phyloP scores from a whole-genome alignment of 768 basidiomycete genomes.

The Panellus pusillus region DNA sequence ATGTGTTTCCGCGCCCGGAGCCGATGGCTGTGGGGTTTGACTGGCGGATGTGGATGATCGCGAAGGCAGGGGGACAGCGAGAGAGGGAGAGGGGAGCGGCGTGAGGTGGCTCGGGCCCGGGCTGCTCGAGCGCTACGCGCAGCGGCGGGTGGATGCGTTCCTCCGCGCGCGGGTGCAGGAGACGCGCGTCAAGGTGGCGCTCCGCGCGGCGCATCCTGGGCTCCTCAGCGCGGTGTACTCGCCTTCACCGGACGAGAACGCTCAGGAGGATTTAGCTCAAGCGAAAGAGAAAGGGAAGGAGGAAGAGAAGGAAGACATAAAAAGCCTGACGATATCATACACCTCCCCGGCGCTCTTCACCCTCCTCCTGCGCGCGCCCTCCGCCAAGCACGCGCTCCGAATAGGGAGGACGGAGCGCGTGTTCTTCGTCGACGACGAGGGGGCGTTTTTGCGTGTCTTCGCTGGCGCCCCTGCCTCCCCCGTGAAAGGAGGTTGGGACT shows the following conservation, averaged over 20 bases:
- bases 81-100: too few relatives aligned
- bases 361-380: slow-evolving; percentile 43
- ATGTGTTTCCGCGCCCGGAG: slow-evolving; percentile 61
- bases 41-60: too few relatives aligned
- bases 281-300: neutral
- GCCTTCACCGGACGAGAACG: neutral
- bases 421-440: slow-evolving; percentile 37
- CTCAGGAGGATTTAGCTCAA: too few relatives aligned
- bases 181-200: slow-evolving; percentile 33
- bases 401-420: slow-evolving; percentile 39
- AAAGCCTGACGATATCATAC: slow-evolving; percentile 40
- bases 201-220: slow-evolving; percentile 41
- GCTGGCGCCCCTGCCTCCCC: too few relatives aligned
- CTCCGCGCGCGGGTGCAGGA: slow-evolving; percentile 36
- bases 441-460: slow-evolving; percentile 42
- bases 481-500: too few relatives aligned
- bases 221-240: slow-evolving; percentile 23
- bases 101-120: slow-evolving; percentile 36
- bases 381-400: slow-evolving; percentile 42
- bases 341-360: slow-evolving; percentile 50
- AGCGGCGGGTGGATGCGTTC: slow-evolving; percentile 32
- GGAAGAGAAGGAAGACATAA: too few relatives aligned
- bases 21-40: slow-evolving; percentile 43
- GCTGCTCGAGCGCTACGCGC: slow-evolving; percentile 34
- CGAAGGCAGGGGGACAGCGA: too few relatives aligned